Percentiles rank a stretch among this genome's conserved stretches.
Evolutionary conservation across 163 green algal species (phyloP).

Genomic region (Botryococcus braunii): DNA sequence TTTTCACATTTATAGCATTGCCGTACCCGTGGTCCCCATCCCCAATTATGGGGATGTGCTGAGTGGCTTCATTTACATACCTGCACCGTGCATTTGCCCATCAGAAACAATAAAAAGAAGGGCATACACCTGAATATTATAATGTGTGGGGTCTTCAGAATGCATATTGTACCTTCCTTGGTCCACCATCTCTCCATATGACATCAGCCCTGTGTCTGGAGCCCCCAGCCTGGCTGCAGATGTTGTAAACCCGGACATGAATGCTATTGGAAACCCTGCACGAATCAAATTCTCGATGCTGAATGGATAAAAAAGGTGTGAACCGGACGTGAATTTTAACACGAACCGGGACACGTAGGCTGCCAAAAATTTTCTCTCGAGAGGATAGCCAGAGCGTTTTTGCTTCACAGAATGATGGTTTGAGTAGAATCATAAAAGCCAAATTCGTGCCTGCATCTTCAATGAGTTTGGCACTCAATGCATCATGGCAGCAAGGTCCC

Average conservation of each 20-base stretch:
- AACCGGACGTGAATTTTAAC: neutral
- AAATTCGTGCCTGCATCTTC: constrained; percentile 47
- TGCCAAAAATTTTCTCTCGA: neutral
- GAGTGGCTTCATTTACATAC: constrained; percentile 64
- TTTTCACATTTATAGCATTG: constrained; percentile 90
- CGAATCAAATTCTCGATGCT: neutral
- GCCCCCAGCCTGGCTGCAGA: constrained; percentile 61
- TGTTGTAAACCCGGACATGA: constrained; percentile 89
- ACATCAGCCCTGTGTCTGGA: constrained; percentile 86
- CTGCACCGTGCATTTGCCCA: constrained; percentile 10
- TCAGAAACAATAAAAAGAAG: neutral
- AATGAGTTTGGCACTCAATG: constrained; percentile 71
- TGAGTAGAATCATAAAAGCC: no score
- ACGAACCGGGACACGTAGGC: neutral
- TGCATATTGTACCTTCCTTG: constrained; percentile 13
- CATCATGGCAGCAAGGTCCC: constrained; percentile 74
- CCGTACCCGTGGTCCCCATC: constrained; percentile 91
- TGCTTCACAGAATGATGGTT: no score
- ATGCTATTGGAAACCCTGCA: constrained; percentile 75
- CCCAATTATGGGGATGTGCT: constrained; percentile 76
- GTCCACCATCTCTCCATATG: constrained; percentile 83
- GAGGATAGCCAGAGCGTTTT: neutral
- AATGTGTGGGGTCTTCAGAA: neutral
- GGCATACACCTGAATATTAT: neutral
- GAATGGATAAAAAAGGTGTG: neutral